These are phyloP conservation scores for Linum tenue DNA, from an alignment of 345 rosid species.

Conservation along the genomic window DNA sequence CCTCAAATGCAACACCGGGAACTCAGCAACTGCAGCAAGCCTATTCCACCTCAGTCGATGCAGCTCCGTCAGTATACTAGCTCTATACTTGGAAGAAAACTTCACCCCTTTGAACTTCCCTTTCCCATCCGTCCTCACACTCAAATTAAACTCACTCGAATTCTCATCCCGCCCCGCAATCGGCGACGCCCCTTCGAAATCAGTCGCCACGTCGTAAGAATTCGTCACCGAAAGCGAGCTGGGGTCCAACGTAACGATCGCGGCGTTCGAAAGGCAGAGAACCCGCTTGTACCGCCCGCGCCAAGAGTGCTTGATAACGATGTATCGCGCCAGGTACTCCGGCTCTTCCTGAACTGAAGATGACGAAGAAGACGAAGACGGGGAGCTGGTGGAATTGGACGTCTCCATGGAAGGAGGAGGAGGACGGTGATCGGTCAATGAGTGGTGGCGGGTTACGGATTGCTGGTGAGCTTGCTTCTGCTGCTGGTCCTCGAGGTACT, in stretches of 20 bases:
- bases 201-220: conserved; percentile 51
- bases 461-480: conserved; percentile 22
- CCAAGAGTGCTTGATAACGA: conserved; percentile 92
- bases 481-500: conserved; percentile 31
- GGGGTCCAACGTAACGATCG: conserved; percentile 82
- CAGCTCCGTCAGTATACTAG: conserved; percentile 73
- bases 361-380: conserved; percentile 16
- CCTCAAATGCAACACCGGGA: conserved; percentile 69
- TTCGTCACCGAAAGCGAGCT: conserved; percentile 66
- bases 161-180: conserved; percentile 63
- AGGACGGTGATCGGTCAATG: conserved; percentile 17
- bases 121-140: conserved; percentile 78
- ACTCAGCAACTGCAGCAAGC: conserved; percentile 61
- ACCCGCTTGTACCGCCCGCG: conserved; percentile 93
- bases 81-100: conserved; percentile 70
- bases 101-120: conserved; percentile 78
- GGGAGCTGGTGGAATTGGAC: conserved; percentile 7
- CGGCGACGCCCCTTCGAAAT: conserved; percentile 73
- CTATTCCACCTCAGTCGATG: conserved; percentile 65
- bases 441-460: conserved; percentile 28
- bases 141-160: conserved; percentile 63
- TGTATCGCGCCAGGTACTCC: conserved; percentile 82
- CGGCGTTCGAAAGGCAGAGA: conserved; percentile 56
- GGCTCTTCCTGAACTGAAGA: conserved; percentile 56
- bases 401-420: conserved; percentile 36